These are phyloP conservation scores for Lactarius tabidus DNA, from an alignment of 768 basidiomycete species.

Conservation along the genomic window DNA sequence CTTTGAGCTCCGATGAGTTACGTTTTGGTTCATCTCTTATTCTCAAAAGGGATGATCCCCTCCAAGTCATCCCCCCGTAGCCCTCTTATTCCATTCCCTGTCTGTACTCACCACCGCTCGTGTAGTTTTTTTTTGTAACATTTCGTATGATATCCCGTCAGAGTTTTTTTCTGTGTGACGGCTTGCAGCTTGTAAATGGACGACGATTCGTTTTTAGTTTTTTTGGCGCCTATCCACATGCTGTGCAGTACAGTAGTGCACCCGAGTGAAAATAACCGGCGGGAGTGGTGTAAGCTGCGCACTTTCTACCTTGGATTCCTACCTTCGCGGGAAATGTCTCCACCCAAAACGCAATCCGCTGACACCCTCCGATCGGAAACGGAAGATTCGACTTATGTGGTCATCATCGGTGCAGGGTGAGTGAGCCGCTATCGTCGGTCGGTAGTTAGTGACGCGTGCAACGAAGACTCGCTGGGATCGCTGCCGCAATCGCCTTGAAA, in stretches of 20 bases:
- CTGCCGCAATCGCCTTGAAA: slow-evolving; percentile 33
- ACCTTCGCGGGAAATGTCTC: background rate
- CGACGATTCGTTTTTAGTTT: background rate
- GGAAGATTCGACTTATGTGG: slow-evolving; percentile 18
- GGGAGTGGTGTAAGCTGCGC: background rate
- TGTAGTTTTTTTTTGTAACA: slow-evolving; percentile 22
- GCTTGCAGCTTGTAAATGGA: background rate
- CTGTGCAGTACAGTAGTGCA: background rate
- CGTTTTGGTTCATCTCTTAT: background rate
- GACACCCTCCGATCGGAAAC: slow-evolving; percentile 15
- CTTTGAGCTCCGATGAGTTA: slow-evolving; percentile 77
- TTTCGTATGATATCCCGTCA: slow-evolving; percentile 23
- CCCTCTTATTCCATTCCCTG: background rate
- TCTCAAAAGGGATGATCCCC: slow-evolving; percentile 8
- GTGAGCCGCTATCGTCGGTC: background rate
- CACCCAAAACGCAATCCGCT: background rate
- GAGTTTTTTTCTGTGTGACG: background rate
- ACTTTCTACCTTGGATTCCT: background rate
- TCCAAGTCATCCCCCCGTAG: background rate
- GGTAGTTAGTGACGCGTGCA: background rate
- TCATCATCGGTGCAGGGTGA: slow-evolving; percentile 32
- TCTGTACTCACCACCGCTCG: slow-evolving; percentile 22
- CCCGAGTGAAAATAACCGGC: background rate
- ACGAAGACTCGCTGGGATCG: slow-evolving; percentile 30
- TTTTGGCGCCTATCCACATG: background rate